Percentiles rank a stretch among this genome's conserved stretches.
These are phyloP conservation scores for Globisporangium spiculum DNA, from an alignment of 352 stramenopile genomes.

Conservation along the genomic window DNA sequence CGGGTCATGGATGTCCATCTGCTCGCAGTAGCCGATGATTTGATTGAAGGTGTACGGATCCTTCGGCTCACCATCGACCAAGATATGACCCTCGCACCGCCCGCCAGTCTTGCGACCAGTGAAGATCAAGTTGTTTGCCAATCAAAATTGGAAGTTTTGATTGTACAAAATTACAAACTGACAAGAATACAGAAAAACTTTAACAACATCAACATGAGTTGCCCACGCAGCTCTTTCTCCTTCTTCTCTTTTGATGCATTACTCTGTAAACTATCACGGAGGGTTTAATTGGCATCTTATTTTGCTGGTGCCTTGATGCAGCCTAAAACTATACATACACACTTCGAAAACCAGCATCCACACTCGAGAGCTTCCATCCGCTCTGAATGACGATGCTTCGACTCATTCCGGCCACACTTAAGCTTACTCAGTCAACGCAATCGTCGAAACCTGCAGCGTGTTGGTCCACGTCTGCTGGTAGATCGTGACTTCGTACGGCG, in stretches of 20 bases:
- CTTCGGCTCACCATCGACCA: conserved; percentile 78
- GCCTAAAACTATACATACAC: neutral
- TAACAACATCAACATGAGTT: neutral
- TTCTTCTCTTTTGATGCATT: neutral
- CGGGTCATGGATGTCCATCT: conserved; percentile 88
- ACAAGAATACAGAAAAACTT: neutral
- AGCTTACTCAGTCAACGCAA: conserved; percentile 26
- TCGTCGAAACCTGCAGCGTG: conserved; percentile 38
- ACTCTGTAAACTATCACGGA: neutral
- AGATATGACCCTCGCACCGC: conserved; percentile 68
- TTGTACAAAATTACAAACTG: too few relatives aligned
- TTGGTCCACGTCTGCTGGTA: conserved; percentile 37
- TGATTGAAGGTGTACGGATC: conserved; percentile 26
- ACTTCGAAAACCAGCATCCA: neutral
- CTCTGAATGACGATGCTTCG: neutral
- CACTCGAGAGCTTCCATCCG: neutral
- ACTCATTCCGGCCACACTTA: neutral
- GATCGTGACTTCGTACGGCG: conserved; percentile 35
- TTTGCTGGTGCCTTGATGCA: neutral
- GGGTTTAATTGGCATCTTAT: neutral
- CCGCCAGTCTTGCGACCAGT: conserved; percentile 47
- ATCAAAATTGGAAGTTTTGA: too few relatives aligned
- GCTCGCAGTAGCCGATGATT: conserved; percentile 43
- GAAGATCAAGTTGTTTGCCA: conserved; percentile 15
- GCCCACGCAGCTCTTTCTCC: neutral